Percentiles rank a stretch among this genome's conserved stretches.
Evolutionary conservation across 257 asterid species (phyloP).

Genomic region (Cordia subcordata): DNA sequence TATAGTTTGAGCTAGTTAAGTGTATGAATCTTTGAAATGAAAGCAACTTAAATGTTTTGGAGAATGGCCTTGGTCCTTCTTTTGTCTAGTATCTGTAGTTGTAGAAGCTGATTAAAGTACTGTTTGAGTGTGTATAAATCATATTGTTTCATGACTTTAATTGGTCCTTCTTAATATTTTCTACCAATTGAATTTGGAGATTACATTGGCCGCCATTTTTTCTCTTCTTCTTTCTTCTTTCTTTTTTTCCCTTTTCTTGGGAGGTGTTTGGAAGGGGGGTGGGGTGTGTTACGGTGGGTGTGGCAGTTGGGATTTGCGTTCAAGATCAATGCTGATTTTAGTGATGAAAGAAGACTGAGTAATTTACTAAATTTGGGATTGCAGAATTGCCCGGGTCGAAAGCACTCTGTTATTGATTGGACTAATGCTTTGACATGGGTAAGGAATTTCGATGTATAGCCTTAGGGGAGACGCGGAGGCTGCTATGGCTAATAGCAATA

Average conservation of each 20-base stretch:
- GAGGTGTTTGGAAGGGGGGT: too few species aligned
- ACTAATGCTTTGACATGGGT: slow-evolving; percentile 38
- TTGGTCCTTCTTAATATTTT: too few species aligned
- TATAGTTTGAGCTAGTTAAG: not conserved
- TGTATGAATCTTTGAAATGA: too few species aligned
- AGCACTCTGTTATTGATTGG: slow-evolving; percentile 6
- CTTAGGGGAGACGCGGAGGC: slow-evolving; percentile 45
- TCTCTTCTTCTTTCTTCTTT: too few species aligned
- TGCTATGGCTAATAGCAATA: slow-evolving; percentile 51
- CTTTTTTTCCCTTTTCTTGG: too few species aligned
- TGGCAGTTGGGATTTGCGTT: not conserved
- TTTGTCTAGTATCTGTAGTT: not conserved
- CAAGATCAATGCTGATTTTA: too few species aligned
- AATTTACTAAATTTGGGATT: not conserved
- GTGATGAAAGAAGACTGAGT: not conserved
- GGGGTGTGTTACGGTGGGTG: too few species aligned
- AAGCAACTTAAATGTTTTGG: not conserved
- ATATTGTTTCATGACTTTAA: too few species aligned
- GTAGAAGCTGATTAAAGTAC: not conserved
- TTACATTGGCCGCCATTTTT: too few species aligned
- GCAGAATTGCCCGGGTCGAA: slow-evolving; percentile 21
- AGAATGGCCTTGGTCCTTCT: not conserved
- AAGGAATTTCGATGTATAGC: slow-evolving; percentile 30
- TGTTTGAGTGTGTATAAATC: too few species aligned
- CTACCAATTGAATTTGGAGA: too few species aligned